Base-by-base conservation (phyloP, 2,329 filamentous ascomycete genomes). In the Aspergillus brunneoviolaceus region DNA sequence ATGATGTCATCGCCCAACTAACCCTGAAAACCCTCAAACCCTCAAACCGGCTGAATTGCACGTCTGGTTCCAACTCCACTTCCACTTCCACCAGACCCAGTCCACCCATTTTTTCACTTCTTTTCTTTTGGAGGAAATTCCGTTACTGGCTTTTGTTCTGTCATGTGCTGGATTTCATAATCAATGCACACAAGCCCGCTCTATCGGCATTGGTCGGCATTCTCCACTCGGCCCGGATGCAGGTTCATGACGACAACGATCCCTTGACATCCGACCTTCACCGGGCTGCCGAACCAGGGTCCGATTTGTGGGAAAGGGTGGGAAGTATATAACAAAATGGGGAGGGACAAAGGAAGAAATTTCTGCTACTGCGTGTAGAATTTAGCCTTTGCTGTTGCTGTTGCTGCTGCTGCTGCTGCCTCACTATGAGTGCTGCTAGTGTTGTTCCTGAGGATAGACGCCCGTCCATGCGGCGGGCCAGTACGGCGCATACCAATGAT, bases 401-500 rank as follows among this genome's bases (percentile, higher is more conserved):
- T 7, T 29, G 19, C 11, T 49, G 47, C 27, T 25, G 49, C 21
- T 25, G 23, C 12, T 14, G 10, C n/a, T n/a, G 23, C 23, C 12
- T 5, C 23, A n/a, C 25, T 7, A 27, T 29, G 23, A 60, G 31
- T 35, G 12, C 21, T 9, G 12, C 21, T 9, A 29, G 27, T 29
- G 21, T 9, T 19, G 12, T 39, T 31, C 19, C 29, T 4, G 31
- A 49, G 52, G 45, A n/a, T 35, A 23, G 16, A 42, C 59, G 54
- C 35, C 50, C 47, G 31, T 39, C 65, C 7, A 55, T 62, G 57
- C 63, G 60, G 2, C 45, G 61, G n/a, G 48, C 56, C 5, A 69
- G 67, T 39, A 68, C 68, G 1, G 55, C 67, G 4, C 63, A 70
- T 49, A 66, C 67, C 25, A 70, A 71, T 27, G 27, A 66, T 3